Conservation (phyloP, 1,284 basidiomycete genomes). For the Albatrellus sp. region DNA sequence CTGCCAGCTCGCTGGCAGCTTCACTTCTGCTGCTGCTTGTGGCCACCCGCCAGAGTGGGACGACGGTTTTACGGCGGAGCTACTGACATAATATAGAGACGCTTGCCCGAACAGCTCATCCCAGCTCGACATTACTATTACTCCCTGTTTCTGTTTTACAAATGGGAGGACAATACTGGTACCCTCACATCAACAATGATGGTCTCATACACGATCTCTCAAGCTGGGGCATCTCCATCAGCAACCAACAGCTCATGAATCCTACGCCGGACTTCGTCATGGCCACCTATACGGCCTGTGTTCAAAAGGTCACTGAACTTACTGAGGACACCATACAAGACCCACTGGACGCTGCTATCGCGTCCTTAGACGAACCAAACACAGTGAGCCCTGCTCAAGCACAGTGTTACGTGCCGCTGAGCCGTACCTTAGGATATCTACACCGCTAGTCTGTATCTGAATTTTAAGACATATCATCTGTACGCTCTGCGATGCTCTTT, state of each 20-base stretch:
- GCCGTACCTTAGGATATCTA: conserved; percentile 45
- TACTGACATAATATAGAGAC: too few species aligned
- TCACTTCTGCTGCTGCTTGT: too few species aligned
- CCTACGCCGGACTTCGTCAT: conserved; percentile 65
- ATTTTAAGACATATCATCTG: conserved; percentile 59
- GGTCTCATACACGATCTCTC: conserved; percentile 52
- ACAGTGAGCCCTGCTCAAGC: conserved; percentile 27
- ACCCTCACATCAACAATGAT: conserved; percentile 47
- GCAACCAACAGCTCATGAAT: conserved; percentile 54
- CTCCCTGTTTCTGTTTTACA: too few species aligned
- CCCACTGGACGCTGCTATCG: conserved; percentile 43
- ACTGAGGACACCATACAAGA: conserved; percentile 46
- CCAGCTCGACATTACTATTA: too few species aligned
- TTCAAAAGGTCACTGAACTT: conserved; percentile 61
- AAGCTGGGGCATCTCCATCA: conserved; percentile 54
- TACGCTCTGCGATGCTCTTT: conserved; percentile 18
- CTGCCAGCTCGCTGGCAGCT: too few species aligned
- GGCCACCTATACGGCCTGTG: conserved; percentile 51
- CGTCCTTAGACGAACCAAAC: conserved; percentile 37
- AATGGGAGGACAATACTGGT: conserved; percentile 29
- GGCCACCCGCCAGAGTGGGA: too few species aligned
- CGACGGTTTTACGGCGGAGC: too few species aligned
- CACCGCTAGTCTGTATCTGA: conserved; percentile 38
- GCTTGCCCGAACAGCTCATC: too few species aligned
- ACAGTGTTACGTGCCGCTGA: too few species aligned